Conservation (phyloP, 2,329 filamentous ascomycete genomes). For the Venturia nashicola region DNA sequence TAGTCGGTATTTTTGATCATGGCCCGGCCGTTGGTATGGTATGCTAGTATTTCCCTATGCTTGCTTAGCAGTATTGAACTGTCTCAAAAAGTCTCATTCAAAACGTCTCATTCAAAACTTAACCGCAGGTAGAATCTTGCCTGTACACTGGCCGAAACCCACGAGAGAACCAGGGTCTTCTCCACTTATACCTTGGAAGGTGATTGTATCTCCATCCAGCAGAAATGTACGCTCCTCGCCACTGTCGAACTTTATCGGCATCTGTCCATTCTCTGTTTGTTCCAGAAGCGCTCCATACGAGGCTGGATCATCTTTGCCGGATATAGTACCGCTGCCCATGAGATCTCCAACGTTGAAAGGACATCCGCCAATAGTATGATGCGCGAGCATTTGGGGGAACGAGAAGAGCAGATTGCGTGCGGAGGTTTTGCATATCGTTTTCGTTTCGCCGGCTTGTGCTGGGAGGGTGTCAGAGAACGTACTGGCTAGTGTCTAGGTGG, state of each 20-base stretch:
- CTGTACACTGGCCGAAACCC: constrained; percentile 64
- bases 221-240: constrained; percentile 60
- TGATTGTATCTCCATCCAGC: constrained; percentile 55
- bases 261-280: constrained; percentile 58
- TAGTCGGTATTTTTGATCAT: no score
- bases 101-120: background rate
- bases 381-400: constrained; percentile 42
- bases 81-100: background rate
- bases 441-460: constrained; percentile 34
- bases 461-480: constrained; percentile 14
- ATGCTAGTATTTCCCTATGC: background rate
- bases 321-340: constrained; percentile 69
- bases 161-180: constrained; percentile 51
- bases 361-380: constrained; percentile 39
- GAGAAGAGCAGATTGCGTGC: constrained; percentile 30
- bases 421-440: constrained; percentile 35
- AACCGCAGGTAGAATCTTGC: constrained; percentile 43
- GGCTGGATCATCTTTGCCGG: constrained; percentile 49
- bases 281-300: constrained; percentile 61
- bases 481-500: background rate
- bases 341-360: constrained; percentile 62
- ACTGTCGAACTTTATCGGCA: constrained; percentile 45
- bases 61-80: background rate
- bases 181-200: constrained; percentile 45
- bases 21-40: no score